phyloP scores from a whole-genome alignment of 1,284 basidiomycete genomes.

The Apiotrichum gamsii region DNA sequence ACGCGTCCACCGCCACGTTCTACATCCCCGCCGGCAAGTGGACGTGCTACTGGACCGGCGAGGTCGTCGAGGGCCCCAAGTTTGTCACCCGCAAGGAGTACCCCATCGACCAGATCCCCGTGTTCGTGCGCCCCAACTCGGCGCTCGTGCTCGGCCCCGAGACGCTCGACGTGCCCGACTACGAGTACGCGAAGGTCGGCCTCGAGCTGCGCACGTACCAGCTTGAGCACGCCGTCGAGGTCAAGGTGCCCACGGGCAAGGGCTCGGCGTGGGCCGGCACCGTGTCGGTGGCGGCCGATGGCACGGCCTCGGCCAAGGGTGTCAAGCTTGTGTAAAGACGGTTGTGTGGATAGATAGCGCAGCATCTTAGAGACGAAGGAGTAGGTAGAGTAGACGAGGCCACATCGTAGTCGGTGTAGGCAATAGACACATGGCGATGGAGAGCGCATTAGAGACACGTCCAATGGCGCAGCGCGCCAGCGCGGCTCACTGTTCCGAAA shows the following conservation, averaged over 20 bases:
- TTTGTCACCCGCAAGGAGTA: constrained; percentile 33
- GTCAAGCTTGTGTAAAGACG: neutral
- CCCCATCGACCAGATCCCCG: constrained; percentile 51
- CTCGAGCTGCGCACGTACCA: constrained; percentile 56
- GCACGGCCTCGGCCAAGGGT: constrained; percentile 10
- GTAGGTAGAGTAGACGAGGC: neutral
- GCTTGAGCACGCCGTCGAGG: constrained; percentile 48
- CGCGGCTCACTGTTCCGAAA: too few species aligned
- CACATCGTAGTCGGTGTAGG: too few species aligned
- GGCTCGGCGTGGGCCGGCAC: constrained; percentile 27
- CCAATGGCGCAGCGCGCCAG: too few species aligned
- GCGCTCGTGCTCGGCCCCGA: constrained; percentile 57
- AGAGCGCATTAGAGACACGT: too few species aligned
- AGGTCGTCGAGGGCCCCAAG: constrained; percentile 27
- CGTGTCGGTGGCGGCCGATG: constrained; percentile 18
- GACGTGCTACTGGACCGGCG: constrained; percentile 52
- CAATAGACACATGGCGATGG: too few species aligned
- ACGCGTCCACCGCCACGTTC: constrained; percentile 57
- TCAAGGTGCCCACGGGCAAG: constrained; percentile 49
- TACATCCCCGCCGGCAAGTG: constrained; percentile 64
- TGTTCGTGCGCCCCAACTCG: constrained; percentile 59
- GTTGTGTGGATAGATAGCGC: neutral
- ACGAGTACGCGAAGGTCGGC: constrained; percentile 53
- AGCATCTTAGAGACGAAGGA: neutral
- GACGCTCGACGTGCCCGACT: constrained; percentile 58